These are phyloP conservation scores for Sideroxylon spinosum DNA, from an alignment of 179 eudicot genomes.

Conservation along the genomic window DNA sequence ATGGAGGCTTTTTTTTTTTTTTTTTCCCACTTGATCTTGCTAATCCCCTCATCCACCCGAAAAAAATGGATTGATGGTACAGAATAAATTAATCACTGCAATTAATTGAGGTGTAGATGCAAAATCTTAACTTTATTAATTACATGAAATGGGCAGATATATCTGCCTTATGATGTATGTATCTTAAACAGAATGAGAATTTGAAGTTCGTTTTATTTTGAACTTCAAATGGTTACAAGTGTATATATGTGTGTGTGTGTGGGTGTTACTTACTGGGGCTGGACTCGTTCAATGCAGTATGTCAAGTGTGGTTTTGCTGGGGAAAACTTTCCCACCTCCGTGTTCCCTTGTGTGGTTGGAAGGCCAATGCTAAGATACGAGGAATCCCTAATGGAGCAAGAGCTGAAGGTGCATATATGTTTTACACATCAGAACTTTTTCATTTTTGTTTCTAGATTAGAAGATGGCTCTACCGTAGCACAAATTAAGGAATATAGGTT, in stretches of 20 bases:
- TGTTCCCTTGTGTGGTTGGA: slow-evolving; percentile 94
- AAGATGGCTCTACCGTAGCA: background rate
- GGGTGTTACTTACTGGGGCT: too few relatives aligned
- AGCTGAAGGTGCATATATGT: slow-evolving; percentile 57
- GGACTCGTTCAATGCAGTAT: slow-evolving; percentile 53
- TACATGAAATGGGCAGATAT: background rate
- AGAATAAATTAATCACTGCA: background rate
- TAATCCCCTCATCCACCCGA: background rate
- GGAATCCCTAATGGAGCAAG: slow-evolving; percentile 93
- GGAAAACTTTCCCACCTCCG: slow-evolving; percentile 95
- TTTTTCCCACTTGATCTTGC: background rate
- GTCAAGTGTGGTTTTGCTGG: slow-evolving; percentile 99
- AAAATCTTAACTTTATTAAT: background rate
- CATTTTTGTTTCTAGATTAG: background rate
- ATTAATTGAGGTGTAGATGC: background rate
- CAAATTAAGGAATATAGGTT: too few relatives aligned
- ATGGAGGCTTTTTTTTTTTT: background rate
- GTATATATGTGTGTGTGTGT: too few relatives aligned
- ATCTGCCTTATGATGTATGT: background rate
- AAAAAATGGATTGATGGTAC: background rate
- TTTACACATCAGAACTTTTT: background rate
- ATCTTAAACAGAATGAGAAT: background rate
- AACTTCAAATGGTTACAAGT: too few relatives aligned
- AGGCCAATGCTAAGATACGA: slow-evolving; percentile 92
- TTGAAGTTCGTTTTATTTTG: too few relatives aligned